phyloP scores from a whole-genome alignment of 108 stramenopile species.

The Fragilaria radians region DNA sequence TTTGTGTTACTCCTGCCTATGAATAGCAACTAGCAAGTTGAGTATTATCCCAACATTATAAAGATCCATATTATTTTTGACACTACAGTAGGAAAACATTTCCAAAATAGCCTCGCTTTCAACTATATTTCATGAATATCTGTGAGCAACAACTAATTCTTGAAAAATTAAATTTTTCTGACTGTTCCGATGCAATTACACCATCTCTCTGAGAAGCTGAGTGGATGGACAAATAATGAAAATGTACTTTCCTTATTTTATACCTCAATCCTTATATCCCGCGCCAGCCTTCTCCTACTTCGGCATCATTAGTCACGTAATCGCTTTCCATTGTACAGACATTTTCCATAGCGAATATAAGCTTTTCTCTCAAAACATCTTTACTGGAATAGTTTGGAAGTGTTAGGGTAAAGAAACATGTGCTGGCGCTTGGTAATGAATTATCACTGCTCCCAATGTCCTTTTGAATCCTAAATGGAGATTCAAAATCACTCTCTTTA shows the following conservation, averaged over 20 bases:
- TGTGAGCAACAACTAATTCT: background rate
- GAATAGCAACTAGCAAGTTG: no score
- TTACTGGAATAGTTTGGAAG: constrained; percentile 85
- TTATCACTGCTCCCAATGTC: constrained; percentile 55
- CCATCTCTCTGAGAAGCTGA: no score
- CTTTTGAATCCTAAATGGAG: constrained; percentile 87
- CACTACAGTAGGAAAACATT: no score
- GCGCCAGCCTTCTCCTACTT: constrained; percentile 79
- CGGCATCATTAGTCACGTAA: constrained; percentile 85
- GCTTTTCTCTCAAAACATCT: constrained; percentile 73
- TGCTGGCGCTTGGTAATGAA: constrained; percentile 91
- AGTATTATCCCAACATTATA: no score
- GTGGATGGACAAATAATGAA: background rate
- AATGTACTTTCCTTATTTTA: background rate
- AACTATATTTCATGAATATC: background rate
- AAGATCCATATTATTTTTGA: no score
- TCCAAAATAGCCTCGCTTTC: background rate
- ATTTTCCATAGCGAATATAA: constrained; percentile 92
- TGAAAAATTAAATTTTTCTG: background rate
- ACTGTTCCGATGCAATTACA: background rate
- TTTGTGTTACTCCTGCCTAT: no score
- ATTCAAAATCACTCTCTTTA: constrained; percentile 82
- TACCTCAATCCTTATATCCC: constrained; percentile 26
- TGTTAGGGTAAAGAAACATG: constrained; percentile 95
- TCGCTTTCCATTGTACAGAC: constrained; percentile 97